phyloP scores from a whole-genome alignment of 768 basidiomycete species.

The Phallus indusiatus region DNA sequence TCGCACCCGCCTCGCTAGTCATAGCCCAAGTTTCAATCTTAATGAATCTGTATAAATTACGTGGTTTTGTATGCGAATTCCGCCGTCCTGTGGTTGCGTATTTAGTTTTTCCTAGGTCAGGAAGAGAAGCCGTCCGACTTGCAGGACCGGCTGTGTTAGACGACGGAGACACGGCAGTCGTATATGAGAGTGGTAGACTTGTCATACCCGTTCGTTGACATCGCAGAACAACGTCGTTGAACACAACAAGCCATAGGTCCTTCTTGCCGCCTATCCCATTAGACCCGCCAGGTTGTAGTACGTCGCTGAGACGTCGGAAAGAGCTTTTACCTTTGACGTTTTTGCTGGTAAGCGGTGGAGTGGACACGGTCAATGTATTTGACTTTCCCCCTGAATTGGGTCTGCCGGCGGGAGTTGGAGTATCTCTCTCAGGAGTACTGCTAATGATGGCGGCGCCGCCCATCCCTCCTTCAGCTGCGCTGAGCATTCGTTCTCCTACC shows the following conservation, averaged over 20 bases:
- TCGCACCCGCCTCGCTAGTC: conserved; percentile 45
- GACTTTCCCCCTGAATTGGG: conserved; percentile 3
- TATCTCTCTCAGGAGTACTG: conserved; percentile 28
- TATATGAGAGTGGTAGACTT: conserved; percentile 63
- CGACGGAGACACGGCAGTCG: conserved; percentile 23
- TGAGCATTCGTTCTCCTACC: conserved; percentile 51
- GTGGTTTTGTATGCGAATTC: conserved; percentile 66
- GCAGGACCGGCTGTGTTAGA: conserved; percentile 31
- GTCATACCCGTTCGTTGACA: conserved; percentile 90
- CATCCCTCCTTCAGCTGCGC: conserved; percentile 7
- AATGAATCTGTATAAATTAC: conserved; percentile 90
- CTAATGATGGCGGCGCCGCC: conserved; percentile 30
- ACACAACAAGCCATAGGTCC: conserved; percentile 90
- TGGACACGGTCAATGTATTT: conserved; percentile 23
- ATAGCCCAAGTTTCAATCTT: conserved; percentile 88
- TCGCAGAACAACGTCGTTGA: conserved; percentile 90
- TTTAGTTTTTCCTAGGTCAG: conserved; percentile 78
- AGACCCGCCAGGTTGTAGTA: conserved; percentile 46
- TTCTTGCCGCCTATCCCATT: conserved; percentile 55
- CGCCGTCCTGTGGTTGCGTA: conserved; percentile 76
- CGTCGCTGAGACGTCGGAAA: conserved; percentile 83
- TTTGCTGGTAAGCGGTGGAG: conserved; percentile 32
- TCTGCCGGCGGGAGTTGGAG: not conserved
- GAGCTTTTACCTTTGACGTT: conserved; percentile 75
- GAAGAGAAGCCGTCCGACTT: conserved; percentile 57